Percentiles rank a stretch among this genome's conserved stretches.
Conservation (phyloP, 2,329 filamentous ascomycete genomes). For the Aspergillus floridensis region DNA sequence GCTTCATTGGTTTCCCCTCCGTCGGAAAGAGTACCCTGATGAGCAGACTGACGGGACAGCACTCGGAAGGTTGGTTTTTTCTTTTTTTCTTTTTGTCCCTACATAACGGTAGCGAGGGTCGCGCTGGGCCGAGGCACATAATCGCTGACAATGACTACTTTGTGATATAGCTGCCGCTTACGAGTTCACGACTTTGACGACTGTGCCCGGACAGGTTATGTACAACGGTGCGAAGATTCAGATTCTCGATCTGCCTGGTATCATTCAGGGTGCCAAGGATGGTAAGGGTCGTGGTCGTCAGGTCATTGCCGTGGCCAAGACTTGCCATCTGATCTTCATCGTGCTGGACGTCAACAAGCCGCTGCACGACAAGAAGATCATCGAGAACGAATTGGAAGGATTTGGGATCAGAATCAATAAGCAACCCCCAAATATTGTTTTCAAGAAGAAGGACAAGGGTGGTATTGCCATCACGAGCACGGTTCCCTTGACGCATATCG, state of each 20-base stretch:
- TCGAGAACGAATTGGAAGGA: conserved; percentile 91
- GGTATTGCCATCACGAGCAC: conserved; percentile 96
- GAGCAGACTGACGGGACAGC: conserved; percentile 89
- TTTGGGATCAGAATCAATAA: conserved; percentile 99
- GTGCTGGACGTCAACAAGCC: conserved; percentile 98
- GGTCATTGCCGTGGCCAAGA: conserved; percentile 98
- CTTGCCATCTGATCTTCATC: conserved; percentile 97
- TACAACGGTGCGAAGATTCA: conserved; percentile 98
- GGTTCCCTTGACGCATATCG: conserved; percentile 85
- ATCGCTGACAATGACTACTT: conserved; percentile 22
- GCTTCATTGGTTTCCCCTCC: conserved; percentile 97
- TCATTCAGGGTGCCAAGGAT: conserved; percentile 97
- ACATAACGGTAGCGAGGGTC: background rate
- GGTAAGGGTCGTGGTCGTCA: conserved; percentile 96
- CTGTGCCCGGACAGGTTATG: conserved; percentile 89
- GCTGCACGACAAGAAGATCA: conserved; percentile 91
- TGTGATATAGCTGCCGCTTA: conserved; percentile 71
- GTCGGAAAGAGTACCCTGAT: conserved; percentile 98
- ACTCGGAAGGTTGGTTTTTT: conserved; percentile 66
- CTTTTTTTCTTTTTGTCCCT: background rate
- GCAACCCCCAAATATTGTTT: conserved; percentile 94
- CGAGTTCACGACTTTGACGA: conserved; percentile 97
- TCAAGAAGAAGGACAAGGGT: conserved; percentile 99
- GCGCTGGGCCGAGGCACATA: background rate
- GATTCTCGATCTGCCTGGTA: conserved; percentile 97